These are phyloP conservation scores for Metarhizium humberi DNA, from an alignment of 2,329 filamentous ascomycete species.

Conservation along the genomic window DNA sequence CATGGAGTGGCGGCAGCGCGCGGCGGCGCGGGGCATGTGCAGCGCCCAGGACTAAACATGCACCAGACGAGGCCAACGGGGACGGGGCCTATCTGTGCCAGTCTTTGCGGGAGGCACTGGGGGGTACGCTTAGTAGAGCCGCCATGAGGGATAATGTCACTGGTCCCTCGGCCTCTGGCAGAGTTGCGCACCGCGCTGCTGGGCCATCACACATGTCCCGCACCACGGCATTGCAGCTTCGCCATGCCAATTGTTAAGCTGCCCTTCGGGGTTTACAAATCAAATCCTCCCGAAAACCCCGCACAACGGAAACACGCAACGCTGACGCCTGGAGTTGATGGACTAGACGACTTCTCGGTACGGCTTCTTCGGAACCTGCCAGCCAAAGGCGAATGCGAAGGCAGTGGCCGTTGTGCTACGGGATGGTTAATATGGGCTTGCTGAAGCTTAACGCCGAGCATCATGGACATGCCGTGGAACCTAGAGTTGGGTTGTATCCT, in stretches of 20 bases:
- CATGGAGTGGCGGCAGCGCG: background rate
- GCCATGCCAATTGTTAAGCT: background rate
- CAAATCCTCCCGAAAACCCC: background rate
- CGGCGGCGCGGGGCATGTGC: background rate
- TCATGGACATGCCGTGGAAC: background rate
- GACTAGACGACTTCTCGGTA: background rate
- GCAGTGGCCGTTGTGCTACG: background rate
- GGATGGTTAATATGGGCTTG: background rate
- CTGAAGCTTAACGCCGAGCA: background rate
- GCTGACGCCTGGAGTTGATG: background rate
- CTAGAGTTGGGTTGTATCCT: background rate
- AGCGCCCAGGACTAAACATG: too few relatives aligned
- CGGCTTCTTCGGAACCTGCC: background rate
- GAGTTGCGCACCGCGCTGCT: too few relatives aligned
- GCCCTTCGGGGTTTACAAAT: background rate
- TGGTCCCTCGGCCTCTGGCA: too few relatives aligned
- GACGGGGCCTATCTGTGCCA: too few relatives aligned
- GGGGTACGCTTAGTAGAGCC: too few relatives aligned
- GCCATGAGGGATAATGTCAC: too few relatives aligned
- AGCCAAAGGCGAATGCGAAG: background rate
- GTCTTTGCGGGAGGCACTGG: too few relatives aligned
- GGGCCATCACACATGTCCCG: background rate
- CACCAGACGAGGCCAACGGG: too few relatives aligned
- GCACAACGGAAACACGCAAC: background rate
- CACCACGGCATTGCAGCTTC: background rate